Evolutionary conservation across 78 protist genomes (phyloP), one percentile per base, ranked within the genome.

Genomic region (Thecamonas trahens): DNA sequence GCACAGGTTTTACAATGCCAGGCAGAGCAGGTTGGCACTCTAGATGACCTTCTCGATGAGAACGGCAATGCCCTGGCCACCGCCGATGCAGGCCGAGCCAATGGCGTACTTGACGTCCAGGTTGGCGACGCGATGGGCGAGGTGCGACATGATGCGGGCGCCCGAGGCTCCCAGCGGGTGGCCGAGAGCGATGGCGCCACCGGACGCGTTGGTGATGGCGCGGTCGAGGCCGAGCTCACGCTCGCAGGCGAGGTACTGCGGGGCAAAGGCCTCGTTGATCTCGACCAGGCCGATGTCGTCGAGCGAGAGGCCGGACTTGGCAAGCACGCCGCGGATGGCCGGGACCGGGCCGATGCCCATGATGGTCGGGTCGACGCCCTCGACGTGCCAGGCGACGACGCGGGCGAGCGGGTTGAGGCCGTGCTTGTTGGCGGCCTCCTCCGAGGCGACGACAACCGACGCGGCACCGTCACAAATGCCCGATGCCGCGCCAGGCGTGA

Each of bases 101-200:
- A 84, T 44, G 2, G 80, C 86, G 32, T 60, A 62, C 45, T 60
- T 38, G 44, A 45, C 67, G 29, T 45, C n/a, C 28, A 17, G 8
- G 39, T 31, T 38, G 31, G 38, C 8, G 2, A 88, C 52, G 39
- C 18, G 32, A 62, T 86, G 84, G 11, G 74, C 47, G 24, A 91
- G 65, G 67, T 80, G 80, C 4, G 77, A 67, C 8, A 57, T 44
- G 75, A 88, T 82, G 49, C 93, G 76, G 38, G 82, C 82, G 28
- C 95, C 92, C 4, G 82, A 69, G 38, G 66, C 44, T 45, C 86
- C 95, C n/a, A 86, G 80, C 5, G 95, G 95, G 74, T 91, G 95
- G n/a, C 95, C 92, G 38, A 85, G 58, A 32, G 95, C 84, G 52
- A 91, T 80, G 28, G 90, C 95, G 4, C 95, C 95, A 26, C 95